A percentile compares a stretch with the other conserved stretches of the same genome.
These are phyloP conservation scores for Schoenoplectus triqueter DNA, from an alignment of 202 grass and related monocot species.

Conservation along the genomic window DNA sequence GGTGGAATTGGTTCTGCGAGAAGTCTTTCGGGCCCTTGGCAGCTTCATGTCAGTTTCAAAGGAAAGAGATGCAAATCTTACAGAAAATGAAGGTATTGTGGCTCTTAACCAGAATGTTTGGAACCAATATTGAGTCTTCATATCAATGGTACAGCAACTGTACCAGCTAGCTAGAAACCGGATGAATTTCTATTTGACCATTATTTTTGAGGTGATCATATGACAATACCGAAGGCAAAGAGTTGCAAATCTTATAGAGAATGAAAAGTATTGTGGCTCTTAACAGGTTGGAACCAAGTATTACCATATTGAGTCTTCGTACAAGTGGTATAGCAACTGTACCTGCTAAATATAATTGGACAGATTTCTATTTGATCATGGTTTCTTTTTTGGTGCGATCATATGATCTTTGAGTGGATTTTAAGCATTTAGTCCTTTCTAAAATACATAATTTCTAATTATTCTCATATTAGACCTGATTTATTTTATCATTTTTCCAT, in stretches of 20 bases:
- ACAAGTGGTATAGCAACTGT: neutral
- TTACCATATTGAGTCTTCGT: neutral
- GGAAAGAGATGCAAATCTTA: conserved; percentile 46
- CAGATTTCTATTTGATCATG: conserved; percentile 1
- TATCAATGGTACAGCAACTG: neutral
- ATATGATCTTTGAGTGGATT: conserved; percentile 1
- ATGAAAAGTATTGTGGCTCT: conserved; percentile 54
- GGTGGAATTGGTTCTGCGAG: conserved; percentile 77
- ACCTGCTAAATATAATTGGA: neutral
- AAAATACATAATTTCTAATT: neutral
- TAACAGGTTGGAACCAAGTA: neutral
- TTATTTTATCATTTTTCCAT: conserved; percentile 42
- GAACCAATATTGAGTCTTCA: neutral
- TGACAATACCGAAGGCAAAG: conserved; percentile 27
- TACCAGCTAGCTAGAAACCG: neutral
- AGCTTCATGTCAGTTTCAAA: conserved; percentile 53
- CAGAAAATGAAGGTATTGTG: conserved; percentile 61
- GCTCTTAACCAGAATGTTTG: neutral
- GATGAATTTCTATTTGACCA: conserved; percentile 9
- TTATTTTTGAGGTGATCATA: neutral
- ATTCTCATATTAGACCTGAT: conserved; percentile 25
- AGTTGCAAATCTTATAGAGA: conserved; percentile 46
- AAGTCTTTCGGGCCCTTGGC: conserved; percentile 74
- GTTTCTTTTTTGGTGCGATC: neutral
- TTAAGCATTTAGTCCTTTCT: neutral